A percentile compares a stretch with the other conserved stretches of the same genome.
phyloP scores from a whole-genome alignment of 2,329 filamentous ascomycete species.

The Monilinia polystroma region DNA sequence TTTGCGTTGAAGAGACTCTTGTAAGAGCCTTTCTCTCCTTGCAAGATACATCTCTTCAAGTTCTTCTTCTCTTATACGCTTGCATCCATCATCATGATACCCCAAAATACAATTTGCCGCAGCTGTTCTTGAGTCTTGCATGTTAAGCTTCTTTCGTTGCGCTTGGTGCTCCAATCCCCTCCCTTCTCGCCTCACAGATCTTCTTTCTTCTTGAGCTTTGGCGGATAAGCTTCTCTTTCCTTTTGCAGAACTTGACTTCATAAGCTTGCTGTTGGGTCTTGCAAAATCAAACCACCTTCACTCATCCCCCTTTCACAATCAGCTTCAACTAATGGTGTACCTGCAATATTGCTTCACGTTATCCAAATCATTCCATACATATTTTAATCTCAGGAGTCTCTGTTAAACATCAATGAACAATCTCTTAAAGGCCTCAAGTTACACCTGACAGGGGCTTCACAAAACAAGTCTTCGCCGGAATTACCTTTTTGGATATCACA shows the following conservation, averaged over 20 bases:
- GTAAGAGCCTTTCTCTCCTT: constrained; percentile 1
- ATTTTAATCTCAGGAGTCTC: not conserved
- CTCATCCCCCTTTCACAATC: not conserved
- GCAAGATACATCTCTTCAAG: not conserved
- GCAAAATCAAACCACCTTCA: not conserved
- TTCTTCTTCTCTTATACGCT: not conserved
- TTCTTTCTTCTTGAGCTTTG: not conserved
- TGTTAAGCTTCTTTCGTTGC: not conserved
- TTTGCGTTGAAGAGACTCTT: not conserved
- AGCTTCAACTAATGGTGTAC: not conserved
- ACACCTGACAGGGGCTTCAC: not conserved
- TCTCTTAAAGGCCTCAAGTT: not conserved
- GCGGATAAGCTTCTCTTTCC: not conserved
- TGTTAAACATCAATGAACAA: not conserved
- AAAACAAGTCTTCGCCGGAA: not conserved
- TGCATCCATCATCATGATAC: not conserved
- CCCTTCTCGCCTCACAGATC: not conserved
- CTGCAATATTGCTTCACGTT: too few species aligned
- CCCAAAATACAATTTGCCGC: not conserved
- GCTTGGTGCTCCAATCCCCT: not conserved
- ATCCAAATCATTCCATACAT: not conserved
- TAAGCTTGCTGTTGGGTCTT: not conserved
- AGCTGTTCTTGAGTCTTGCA: not conserved
- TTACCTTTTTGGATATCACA: not conserved
- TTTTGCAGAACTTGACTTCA: not conserved